Base-by-base conservation (phyloP, 805 yeast species). In the Martiniozyma abietophila region DNA sequence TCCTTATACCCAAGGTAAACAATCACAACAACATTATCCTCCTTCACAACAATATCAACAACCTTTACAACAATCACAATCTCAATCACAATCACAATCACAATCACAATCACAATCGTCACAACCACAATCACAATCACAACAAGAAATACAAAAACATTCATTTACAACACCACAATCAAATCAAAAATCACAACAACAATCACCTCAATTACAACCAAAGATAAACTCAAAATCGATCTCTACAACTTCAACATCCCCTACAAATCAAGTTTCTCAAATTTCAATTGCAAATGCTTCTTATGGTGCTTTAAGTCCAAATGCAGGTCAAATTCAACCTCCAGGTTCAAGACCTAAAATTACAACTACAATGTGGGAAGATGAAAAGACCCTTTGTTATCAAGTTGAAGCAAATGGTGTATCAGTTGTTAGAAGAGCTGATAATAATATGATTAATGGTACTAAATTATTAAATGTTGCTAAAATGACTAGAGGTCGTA, bases 331-430 rank as follows among this genome's bases (percentile, higher is more conserved):
- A 41, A 40, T 60, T 17, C 65, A 56, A 42, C 65, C 65, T 1
- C 56, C 58, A 8, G 64, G 64, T 9, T 54, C 63, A 32, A 59
- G 80, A 22, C 83, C 64, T 3, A 62, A 78, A 42, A 75, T 76
- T 38, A 76, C 82, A 29, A 76, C 83, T 17, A 76, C 81, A 9
- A 74, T 75, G 76, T 76, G 83, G 83, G 83, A 76, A 54, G 83
- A 76, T 49, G 83, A 76, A 47, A 74, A 73, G 45, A 76, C 84
- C 1, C 59, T 76, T 28, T 76, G 84, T 48, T 76, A 76, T 53
- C 84, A 76, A 52, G 83, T 76, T 32, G 83, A 76, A 40, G 76
- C 80, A 32, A 74, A 76, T 48, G 76, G 76, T 35, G 76, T 76
- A 24, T 62, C 76, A 1, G 82, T 76, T 23, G 80, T 76, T 19